A percentile compares a stretch with the other conserved stretches of the same genome.
These are phyloP conservation scores for Tulasnella sp. DNA, from an alignment of 768 basidiomycete species.

Conservation along the genomic window DNA sequence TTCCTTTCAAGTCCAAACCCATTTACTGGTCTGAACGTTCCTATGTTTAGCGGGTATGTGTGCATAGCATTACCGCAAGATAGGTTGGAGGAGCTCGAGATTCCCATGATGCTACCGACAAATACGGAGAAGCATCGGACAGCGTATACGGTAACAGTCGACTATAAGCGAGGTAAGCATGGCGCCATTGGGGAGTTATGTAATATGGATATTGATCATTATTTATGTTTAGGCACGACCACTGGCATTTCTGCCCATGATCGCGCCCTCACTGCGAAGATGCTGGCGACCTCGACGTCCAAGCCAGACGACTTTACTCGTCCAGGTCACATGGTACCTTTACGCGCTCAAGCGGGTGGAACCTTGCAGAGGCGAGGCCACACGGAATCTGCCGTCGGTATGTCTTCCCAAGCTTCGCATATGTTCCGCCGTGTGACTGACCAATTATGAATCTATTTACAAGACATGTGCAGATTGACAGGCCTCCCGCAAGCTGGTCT, in stretches of 20 bases:
- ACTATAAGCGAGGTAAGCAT: conserved; percentile 72
- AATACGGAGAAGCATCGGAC: conserved; percentile 89
- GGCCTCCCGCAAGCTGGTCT: conserved; percentile 62
- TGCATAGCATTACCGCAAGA: conserved; percentile 74
- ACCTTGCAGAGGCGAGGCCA: conserved; percentile 83
- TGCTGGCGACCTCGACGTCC: conserved; percentile 46
- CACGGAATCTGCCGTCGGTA: conserved; percentile 73
- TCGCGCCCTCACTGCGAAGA: conserved; percentile 75
- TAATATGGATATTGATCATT: too few relatives aligned
- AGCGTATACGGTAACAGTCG: conserved; percentile 87
- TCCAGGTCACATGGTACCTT: conserved; percentile 91
- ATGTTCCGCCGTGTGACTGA: background rate
- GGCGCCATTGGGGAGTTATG: background rate
- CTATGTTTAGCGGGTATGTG: conserved; percentile 68
- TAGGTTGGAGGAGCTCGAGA: conserved; percentile 63
- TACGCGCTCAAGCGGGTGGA: conserved; percentile 79
- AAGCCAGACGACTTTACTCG: conserved; percentile 66
- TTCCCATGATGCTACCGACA: conserved; percentile 88
- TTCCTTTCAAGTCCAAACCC: background rate
- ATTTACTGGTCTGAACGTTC: background rate
- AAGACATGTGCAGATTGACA: conserved; percentile 74
- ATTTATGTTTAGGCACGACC: conserved; percentile 52
- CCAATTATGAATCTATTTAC: background rate
- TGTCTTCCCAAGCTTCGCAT: conserved; percentile 19
- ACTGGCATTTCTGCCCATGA: conserved; percentile 98